phyloP scores from a whole-genome alignment of 352 stramenopile species.

The Phytophthora pseudosyringae region DNA sequence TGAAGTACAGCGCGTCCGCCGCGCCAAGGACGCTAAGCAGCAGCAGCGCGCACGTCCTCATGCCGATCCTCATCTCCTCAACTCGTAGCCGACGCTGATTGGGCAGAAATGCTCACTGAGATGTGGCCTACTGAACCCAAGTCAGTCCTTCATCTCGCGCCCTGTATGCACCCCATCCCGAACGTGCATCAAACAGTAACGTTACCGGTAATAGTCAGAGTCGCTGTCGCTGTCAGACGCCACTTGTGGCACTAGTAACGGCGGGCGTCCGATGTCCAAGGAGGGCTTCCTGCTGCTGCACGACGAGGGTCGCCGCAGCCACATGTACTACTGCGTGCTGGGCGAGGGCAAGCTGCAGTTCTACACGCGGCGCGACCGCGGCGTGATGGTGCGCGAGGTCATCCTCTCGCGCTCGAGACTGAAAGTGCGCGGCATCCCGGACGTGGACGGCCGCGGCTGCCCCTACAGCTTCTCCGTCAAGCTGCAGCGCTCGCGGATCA shows the following conservation, averaged over 20 bases:
- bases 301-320: slow-evolving; percentile 63
- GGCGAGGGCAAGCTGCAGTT: slow-evolving; percentile 80
- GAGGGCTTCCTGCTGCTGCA: slow-evolving; percentile 84
- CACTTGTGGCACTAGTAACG: not conserved
- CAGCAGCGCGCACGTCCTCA: slow-evolving; percentile 18
- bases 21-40: slow-evolving; percentile 26
- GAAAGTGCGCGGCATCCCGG: slow-evolving; percentile 78
- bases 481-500: slow-evolving; percentile 74
- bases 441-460: slow-evolving; percentile 73
- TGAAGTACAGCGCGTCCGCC: slow-evolving; percentile 59
- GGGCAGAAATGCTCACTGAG: slow-evolving; percentile 9
- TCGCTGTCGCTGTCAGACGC: too few species aligned
- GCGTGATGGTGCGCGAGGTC: slow-evolving; percentile 72
- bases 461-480: slow-evolving; percentile 80
- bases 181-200: slow-evolving; percentile 1
- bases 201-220: not conserved
- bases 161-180: slow-evolving; percentile 10
- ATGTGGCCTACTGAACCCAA: slow-evolving; percentile 20
- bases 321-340: slow-evolving; percentile 85
- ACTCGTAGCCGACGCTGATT: slow-evolving; percentile 25
- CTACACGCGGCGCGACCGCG: slow-evolving; percentile 64
- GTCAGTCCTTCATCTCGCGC: slow-evolving; percentile 1
- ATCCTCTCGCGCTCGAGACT: slow-evolving; percentile 74
- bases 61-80: not conserved
- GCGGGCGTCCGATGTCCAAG: slow-evolving; percentile 65